A percentile compares a stretch with the other conserved stretches of the same genome.
These are phyloP conservation scores for Corylus avellana DNA, from an alignment of 306 rosid genomes.

Conservation along the genomic window DNA sequence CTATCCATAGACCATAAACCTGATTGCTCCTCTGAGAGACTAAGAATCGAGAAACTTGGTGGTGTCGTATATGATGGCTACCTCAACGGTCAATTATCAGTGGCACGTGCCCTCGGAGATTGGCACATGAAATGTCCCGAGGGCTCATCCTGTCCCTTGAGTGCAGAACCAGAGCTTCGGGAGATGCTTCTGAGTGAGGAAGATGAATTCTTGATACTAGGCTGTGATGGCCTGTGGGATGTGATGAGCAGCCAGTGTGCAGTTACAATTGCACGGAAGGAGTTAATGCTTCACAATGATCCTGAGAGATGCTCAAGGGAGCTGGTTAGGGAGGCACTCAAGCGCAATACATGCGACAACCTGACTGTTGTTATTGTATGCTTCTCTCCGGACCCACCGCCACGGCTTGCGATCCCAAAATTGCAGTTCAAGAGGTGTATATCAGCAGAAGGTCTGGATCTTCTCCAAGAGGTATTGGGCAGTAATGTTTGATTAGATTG, in stretches of 20 bases:
- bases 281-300: constrained; percentile 76
- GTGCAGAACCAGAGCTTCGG: constrained; percentile 76
- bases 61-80: constrained; percentile 82
- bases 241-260: constrained; percentile 92
- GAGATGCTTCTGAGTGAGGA: constrained; percentile 64
- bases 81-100: constrained; percentile 77
- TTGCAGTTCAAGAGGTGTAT: constrained; percentile 72
- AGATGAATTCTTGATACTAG: constrained; percentile 80
- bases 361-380: constrained; percentile 68
- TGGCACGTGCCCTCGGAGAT: constrained; percentile 82
- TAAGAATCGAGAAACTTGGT: constrained; percentile 79
- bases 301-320: constrained; percentile 85
- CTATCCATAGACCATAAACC: constrained; percentile 87
- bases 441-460: constrained; percentile 71
- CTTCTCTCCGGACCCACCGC: constrained; percentile 72
- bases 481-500: constrained; percentile 31
- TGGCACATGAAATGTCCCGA: constrained; percentile 91
- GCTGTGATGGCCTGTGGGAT: constrained; percentile 88
- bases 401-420: constrained; percentile 61
- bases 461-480: constrained; percentile 71
- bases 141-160: constrained; percentile 73
- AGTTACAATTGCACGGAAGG: constrained; percentile 74
- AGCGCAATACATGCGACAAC: constrained; percentile 77
- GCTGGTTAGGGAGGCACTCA: constrained; percentile 78
- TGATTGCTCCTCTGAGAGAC: constrained; percentile 53